A percentile compares a stretch with the other conserved stretches of the same genome.
Conservation (phyloP, 2,329 filamentous ascomycete species). For the Microcyclospora tardicrescens region DNA sequence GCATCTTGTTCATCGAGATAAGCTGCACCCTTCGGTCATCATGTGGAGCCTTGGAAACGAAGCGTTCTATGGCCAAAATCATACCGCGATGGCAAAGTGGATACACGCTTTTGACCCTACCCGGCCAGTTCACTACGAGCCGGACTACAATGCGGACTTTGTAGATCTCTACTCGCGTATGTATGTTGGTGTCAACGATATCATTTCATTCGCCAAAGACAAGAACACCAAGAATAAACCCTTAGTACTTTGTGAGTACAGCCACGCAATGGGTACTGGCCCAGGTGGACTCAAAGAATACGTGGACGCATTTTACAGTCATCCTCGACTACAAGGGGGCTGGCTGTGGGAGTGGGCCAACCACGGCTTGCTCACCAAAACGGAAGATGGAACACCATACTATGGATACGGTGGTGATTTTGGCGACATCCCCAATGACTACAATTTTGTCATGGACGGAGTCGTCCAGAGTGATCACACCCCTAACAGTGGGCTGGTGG, state of each 20-base stretch:
- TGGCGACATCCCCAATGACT: conserved; percentile 28
- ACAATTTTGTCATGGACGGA: conserved; percentile 34
- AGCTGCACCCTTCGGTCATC: conserved; percentile 57
- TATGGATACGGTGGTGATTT: conserved; percentile 35
- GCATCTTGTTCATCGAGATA: conserved; percentile 54
- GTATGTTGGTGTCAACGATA: conserved; percentile 45
- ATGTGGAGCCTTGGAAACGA: conserved; percentile 66
- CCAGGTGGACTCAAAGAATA: conserved; percentile 59
- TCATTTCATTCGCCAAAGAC: conserved; percentile 35
- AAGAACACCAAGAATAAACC: conserved; percentile 32
- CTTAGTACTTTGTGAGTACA: conserved; percentile 44
- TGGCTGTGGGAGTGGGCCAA: conserved; percentile 37
- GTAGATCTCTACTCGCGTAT: conserved; percentile 57
- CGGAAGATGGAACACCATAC: conserved; percentile 25
- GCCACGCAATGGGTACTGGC: conserved; percentile 60
- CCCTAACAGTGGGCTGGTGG: conserved; percentile 28
- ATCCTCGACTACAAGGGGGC: conserved; percentile 52
- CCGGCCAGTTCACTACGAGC: conserved; percentile 54
- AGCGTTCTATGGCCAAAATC: conserved; percentile 57
- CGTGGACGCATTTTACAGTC: conserved; percentile 46
- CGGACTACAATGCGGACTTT: conserved; percentile 44
- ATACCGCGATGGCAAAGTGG: conserved; percentile 54
- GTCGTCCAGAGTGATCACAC: conserved; percentile 30
- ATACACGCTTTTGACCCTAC: conserved; percentile 45
- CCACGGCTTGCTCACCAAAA: conserved; percentile 30